phyloP scores from a whole-genome alignment of 805 yeast genomes.

The Metschnikowia proteae region DNA sequence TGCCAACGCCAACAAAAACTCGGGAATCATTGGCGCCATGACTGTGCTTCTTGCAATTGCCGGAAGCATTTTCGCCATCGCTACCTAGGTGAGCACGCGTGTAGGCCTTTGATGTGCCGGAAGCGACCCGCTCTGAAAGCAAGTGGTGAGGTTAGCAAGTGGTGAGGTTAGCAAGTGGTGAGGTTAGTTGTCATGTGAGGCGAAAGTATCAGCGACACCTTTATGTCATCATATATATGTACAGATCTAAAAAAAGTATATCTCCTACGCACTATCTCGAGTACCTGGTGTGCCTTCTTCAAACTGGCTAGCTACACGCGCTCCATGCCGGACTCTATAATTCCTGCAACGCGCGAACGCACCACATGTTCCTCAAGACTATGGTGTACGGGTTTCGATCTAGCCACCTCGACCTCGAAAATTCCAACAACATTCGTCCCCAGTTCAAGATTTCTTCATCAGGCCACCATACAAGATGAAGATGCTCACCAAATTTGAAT shows the following conservation, averaged over 20 bases:
- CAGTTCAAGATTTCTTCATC: constrained; percentile 4
- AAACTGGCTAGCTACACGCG: background rate
- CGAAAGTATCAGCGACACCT: no score
- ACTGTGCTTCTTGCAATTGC: constrained; percentile 10
- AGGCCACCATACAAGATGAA: constrained; percentile 18
- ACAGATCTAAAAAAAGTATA: no score
- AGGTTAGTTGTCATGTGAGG: no score
- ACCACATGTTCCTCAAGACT: background rate
- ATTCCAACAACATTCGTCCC: constrained; percentile 6
- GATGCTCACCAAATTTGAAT: constrained; percentile 68
- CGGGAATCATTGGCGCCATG: constrained; percentile 6
- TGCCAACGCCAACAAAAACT: background rate
- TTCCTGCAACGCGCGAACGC: constrained; percentile 1
- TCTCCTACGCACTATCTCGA: no score
- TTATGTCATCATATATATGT: no score
- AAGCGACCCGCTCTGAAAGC: background rate
- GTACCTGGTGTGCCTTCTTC: background rate
- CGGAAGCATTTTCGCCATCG: constrained; percentile 7
- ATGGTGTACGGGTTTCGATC: constrained; percentile 11
- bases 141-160: no score
- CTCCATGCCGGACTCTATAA: background rate
- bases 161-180: background rate
- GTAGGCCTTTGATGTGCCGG: background rate
- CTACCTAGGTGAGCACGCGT: background rate
- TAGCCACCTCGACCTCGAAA: constrained; percentile 10